Evolutionary conservation across 768 basidiomycete genomes (phyloP).

Genomic region (Suillus alpinus): DNA sequence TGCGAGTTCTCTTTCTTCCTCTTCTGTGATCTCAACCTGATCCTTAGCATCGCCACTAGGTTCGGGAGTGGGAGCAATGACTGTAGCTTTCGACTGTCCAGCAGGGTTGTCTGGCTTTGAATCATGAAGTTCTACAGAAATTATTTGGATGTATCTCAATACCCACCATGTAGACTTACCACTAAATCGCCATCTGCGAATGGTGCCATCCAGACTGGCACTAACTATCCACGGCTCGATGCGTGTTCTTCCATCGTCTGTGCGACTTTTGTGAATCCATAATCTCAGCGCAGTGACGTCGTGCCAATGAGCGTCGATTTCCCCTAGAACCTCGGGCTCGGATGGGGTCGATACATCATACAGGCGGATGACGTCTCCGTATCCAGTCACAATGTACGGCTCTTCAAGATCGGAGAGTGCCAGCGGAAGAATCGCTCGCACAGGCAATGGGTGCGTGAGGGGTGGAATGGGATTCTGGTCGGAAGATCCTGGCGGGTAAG

Average conservation of each 20-base stretch:
- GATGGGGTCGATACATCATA: constrained; percentile 73
- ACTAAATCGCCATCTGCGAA: constrained; percentile 80
- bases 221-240: constrained; percentile 82
- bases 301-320: constrained; percentile 87
- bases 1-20: constrained; percentile 87
- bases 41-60: constrained; percentile 27
- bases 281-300: constrained; percentile 75
- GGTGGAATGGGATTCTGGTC: constrained; percentile 42
- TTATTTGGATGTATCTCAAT: neutral
- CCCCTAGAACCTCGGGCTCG: constrained; percentile 67
- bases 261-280: constrained; percentile 58
- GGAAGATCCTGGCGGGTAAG: constrained; percentile 36
- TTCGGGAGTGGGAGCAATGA: constrained; percentile 27
- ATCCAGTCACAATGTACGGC: constrained; percentile 77
- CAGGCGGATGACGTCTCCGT: constrained; percentile 78
- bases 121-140: constrained; percentile 21
- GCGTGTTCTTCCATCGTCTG: constrained; percentile 43
- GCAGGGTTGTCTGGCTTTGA: constrained; percentile 23
- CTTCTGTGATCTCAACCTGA: constrained; percentile 61
- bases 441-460: constrained; percentile 60
- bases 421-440: constrained; percentile 73
- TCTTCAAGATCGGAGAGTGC: constrained; percentile 59
- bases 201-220: constrained; percentile 80
- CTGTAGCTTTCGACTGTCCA: constrained; percentile 13
- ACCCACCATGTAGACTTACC: constrained; percentile 36